Percentiles rank a stretch among this genome's conserved stretches.
phyloP scores from a whole-genome alignment of 495 filamentous ascomycete genomes.

The Lophiostoma macrostomum region DNA sequence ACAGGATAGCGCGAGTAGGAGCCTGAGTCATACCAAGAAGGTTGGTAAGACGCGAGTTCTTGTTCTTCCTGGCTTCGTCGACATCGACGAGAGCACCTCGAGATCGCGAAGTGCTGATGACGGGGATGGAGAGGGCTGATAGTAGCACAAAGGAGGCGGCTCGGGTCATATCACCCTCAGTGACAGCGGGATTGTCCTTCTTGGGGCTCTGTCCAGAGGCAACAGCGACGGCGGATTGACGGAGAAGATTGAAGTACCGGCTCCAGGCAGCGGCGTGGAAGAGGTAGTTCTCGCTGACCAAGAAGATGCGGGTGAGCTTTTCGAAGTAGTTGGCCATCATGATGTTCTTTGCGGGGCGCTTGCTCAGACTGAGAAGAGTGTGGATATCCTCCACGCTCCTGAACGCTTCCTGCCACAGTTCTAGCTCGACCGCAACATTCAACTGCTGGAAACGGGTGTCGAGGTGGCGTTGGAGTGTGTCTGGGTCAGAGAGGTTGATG shows the following conservation, averaged over 20 bases:
- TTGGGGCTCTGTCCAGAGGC: slow-evolving; percentile 78
- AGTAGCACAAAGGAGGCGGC: slow-evolving; percentile 95
- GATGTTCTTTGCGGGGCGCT: slow-evolving; percentile 96
- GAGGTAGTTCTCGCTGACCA: slow-evolving; percentile 97
- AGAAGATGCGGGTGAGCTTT: slow-evolving; percentile 95
- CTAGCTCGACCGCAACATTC: slow-evolving; percentile 95
- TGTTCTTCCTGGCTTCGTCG: slow-evolving; percentile 96
- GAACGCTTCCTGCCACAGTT: slow-evolving; percentile 99
- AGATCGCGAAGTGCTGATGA: slow-evolving; percentile 96
- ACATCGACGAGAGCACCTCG: slow-evolving; percentile 94
- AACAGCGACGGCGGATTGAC: slow-evolving; percentile 80
- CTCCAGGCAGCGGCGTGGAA: slow-evolving; percentile 98
- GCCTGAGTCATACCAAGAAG: slow-evolving; percentile 87
- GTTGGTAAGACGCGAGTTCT: slow-evolving; percentile 95
- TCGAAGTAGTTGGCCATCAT: slow-evolving; percentile 99
- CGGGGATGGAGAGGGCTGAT: slow-evolving; percentile 90
- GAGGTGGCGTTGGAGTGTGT: slow-evolving; percentile 93
- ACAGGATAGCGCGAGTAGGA: slow-evolving; percentile 84
- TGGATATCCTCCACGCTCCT: slow-evolving; percentile 98
- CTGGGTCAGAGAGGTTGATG: slow-evolving; percentile 96
- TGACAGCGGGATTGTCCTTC: slow-evolving; percentile 91
- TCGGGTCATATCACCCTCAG: slow-evolving; percentile 80
- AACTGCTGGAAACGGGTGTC: slow-evolving; percentile 98
- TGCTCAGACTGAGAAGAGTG: slow-evolving; percentile 96
- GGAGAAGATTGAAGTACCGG: slow-evolving; percentile 92